Conservation (phyloP, 2,329 filamentous ascomycete species). For the Podosphaera fusca region DNA sequence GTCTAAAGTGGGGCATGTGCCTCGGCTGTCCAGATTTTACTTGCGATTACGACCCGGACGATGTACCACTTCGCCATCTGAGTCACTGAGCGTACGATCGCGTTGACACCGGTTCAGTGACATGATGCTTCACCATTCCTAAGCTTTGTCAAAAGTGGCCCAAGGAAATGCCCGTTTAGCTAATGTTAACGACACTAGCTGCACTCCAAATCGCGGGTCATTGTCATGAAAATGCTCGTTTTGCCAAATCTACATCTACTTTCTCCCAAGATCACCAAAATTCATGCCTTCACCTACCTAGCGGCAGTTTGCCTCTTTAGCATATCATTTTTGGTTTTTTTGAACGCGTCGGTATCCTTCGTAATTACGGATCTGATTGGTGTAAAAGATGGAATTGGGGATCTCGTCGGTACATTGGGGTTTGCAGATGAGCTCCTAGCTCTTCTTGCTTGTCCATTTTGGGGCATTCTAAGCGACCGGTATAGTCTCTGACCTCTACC, state of each 20-base stretch:
- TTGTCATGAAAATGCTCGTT: too few relatives aligned
- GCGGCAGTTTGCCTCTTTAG: conserved; percentile 66
- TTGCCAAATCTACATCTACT: conserved; percentile 17
- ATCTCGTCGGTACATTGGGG: conserved; percentile 63
- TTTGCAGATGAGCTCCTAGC: conserved; percentile 70
- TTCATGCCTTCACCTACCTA: conserved; percentile 52
- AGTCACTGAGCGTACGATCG: too few relatives aligned
- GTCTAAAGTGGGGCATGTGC: too few relatives aligned
- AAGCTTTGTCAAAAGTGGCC: too few relatives aligned
- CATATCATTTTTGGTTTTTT: conserved; percentile 74
- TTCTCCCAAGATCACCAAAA: conserved; percentile 31
- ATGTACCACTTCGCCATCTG: too few relatives aligned
- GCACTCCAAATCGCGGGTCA: too few relatives aligned
- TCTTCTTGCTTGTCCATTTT: conserved; percentile 55
- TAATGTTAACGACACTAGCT: too few relatives aligned
- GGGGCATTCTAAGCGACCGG: conserved; percentile 35
- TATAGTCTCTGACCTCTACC: background rate
- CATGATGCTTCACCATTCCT: too few relatives aligned
- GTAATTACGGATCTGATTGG: conserved; percentile 67
- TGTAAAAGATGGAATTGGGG: conserved; percentile 47
- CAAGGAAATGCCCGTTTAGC: too few relatives aligned
- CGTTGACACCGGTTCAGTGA: too few relatives aligned
- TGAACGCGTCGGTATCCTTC: conserved; percentile 67
- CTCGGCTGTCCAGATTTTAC: too few relatives aligned
- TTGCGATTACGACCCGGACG: too few relatives aligned